Evolutionary conservation across 305 asterid species (phyloP), one percentile per base, ranked within the genome.

Genomic region (Solanum hybrid): DNA sequence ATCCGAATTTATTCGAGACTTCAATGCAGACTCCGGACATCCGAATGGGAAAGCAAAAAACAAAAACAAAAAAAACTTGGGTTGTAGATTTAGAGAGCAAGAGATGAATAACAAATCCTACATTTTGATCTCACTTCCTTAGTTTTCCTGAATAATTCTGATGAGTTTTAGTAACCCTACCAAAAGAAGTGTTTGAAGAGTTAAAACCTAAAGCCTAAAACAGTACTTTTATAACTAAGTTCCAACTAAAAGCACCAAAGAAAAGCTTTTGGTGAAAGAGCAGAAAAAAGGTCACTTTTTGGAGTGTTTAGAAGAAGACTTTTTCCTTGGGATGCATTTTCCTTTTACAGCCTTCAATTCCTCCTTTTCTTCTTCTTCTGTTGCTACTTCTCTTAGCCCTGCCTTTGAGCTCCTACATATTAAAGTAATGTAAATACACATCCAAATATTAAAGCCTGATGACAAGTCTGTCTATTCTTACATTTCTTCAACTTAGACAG

Each of bases 241-340:
- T 38, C 24, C 86, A 36, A 13, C 3, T 37, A n/a, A 56, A n/a
- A 12, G 56, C 12, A 24, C 85, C n/a, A 79, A 42, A 26, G 76
- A 24, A 81, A 3, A 27, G 5, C 26, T 42, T 81, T 40, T 26
- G 5, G 14, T 81, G 71, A 8, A 26, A 40, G 35, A 42, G 1
- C 9, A 42, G 27, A 42, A 82, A 35, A 81, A 82, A 82, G 87
- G 82, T 95, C 93, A 95, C 60, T 94, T 94, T 88, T 92, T 93
- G 90, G 89, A 86, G n/a, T 89, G 93, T 89, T 94, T 95, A 15
- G 92, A 81, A 66, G 91, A 90, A 24, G 92, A 88, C 88, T 89
- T 96, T 90, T 90, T 94, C 91, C 94, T 93, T 26, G 98, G 99
- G 56, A 96, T 92, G 93, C 99, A 96, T 88, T 93, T 96, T 71